Evolutionary conservation across 768 basidiomycete species (phyloP), one percentile per base, ranked within the genome.

Genomic region (Mycena vulgaris): DNA sequence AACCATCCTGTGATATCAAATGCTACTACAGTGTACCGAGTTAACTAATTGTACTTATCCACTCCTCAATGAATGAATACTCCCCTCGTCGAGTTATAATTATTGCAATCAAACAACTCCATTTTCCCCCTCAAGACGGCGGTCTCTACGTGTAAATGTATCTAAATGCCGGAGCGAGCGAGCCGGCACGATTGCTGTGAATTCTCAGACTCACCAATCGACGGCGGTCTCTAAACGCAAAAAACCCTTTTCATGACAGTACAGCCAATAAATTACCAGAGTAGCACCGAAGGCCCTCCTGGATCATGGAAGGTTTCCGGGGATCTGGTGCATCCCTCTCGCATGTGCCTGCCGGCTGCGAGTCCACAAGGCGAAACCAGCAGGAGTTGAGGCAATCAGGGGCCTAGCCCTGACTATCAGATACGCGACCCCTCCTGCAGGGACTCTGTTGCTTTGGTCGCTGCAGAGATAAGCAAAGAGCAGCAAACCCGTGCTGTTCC

Each of bases 301-400:
- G 63, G 63, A 5, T 55, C 63, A 53, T 52, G 63, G 63, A 52
- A 64, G 63, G 63, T 39, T 55, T 64, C 61, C 28, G 63, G 63
- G 63, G 63, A 64, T 64, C 39, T 48, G 63, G 52, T 64, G 40
- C 63, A 14, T 64, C 63, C 63, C 52, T 55, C 63, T 64, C 63
- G 52, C 27, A 2, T 19, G 63, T 65, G 63, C 63, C 63, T 65
- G 63, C 63, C 45, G 53, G 63, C 63, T 10, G 14, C 39, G 39
- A 39, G 39, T 16, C 17, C 39, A 39, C 10, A 39, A 39, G 39
- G 14, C 14, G 39, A 39, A 39, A 39, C 39, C 39, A 39, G 39
- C 39, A 39, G 39, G 39, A 39, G 39, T 66, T 31, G 48, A 47
- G 64, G 64, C 13, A 27, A 53, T 1, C 27, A 25, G 63, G 52